Evolutionary conservation across 176 grass and related monocot genomes (phyloP).

Genomic region (Elymus sibiricus): DNA sequence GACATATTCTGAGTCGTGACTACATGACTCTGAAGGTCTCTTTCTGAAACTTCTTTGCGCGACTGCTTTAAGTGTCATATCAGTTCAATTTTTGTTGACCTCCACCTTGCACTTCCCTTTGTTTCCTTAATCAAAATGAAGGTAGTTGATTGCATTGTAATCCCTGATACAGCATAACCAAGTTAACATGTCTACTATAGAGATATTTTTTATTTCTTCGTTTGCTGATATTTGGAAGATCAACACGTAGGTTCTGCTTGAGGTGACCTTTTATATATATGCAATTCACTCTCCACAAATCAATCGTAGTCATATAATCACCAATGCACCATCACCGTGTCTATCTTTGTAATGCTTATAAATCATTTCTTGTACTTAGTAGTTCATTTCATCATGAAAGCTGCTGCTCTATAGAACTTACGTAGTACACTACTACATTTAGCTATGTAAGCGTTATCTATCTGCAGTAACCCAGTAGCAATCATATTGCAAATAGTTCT

Average conservation of each 20-base stretch:
- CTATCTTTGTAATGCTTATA: not conserved
- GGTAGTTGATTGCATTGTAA: not conserved
- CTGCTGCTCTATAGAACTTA: not conserved
- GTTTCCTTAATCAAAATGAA: not conserved
- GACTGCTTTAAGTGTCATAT: conserved; percentile 7
- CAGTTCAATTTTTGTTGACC: not conserved
- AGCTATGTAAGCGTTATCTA: not conserved
- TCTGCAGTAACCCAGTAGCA: conserved; percentile 3
- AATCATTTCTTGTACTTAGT: not conserved
- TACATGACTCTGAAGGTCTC: conserved; percentile 97
- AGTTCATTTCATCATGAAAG: not conserved
- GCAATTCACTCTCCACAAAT: not conserved
- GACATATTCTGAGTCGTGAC: conserved; percentile 93
- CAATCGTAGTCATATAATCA: not conserved
- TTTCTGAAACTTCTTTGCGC: conserved; percentile 11
- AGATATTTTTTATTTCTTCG: not conserved
- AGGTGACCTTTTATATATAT: not conserved
- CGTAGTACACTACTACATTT: conserved; percentile 4
- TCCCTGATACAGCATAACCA: conserved; percentile 3
- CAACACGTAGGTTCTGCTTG: not conserved
- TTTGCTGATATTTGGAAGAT: not conserved
- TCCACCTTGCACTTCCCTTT: not conserved
- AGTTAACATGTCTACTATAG: not conserved
- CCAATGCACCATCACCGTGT: not conserved
- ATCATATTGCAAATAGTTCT: not conserved